Percentiles rank a stretch among this genome's conserved stretches.
phyloP scores from a whole-genome alignment of 768 basidiomycete genomes.

The Leccinellum rugosiceps region DNA sequence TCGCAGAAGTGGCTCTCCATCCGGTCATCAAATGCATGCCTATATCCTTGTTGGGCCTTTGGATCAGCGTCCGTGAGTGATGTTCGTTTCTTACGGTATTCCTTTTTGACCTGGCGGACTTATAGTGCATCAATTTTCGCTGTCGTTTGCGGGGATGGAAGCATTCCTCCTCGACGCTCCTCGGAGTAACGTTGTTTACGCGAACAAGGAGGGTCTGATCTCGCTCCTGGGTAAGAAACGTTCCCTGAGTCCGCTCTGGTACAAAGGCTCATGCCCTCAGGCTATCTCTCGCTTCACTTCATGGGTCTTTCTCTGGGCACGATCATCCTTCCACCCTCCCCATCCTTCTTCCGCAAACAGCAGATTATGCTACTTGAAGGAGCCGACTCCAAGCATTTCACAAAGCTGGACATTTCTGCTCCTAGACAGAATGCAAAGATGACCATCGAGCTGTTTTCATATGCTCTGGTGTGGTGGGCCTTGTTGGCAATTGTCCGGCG shows the following conservation, averaged over 20 bases:
- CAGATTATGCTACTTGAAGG: slow-evolving; percentile 25
- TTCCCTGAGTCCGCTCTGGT: background rate
- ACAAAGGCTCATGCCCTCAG: slow-evolving; percentile 34
- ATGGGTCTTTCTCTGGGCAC: slow-evolving; percentile 83
- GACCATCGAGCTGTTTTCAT: slow-evolving; percentile 72
- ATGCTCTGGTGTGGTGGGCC: slow-evolving; percentile 77
- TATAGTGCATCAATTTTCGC: slow-evolving; percentile 69
- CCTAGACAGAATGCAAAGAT: slow-evolving; percentile 70
- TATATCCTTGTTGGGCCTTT: slow-evolving; percentile 58
- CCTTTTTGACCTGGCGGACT: background rate
- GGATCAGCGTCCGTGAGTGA: slow-evolving; percentile 56
- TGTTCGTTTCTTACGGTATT: background rate
- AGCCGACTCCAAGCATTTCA: background rate
- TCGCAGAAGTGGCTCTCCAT: slow-evolving; percentile 66
- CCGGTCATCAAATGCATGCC: slow-evolving; percentile 59
- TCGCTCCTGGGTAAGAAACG: slow-evolving; percentile 61
- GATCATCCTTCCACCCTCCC: slow-evolving; percentile 73
- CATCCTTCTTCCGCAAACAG: slow-evolving; percentile 64
- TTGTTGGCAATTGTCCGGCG: slow-evolving; percentile 40
- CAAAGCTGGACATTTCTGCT: slow-evolving; percentile 18
- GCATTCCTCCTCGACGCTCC: slow-evolving; percentile 62
- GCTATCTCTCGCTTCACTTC: slow-evolving; percentile 88
- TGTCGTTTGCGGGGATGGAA: slow-evolving; percentile 57
- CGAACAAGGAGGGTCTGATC: slow-evolving; percentile 91
- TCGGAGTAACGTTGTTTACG: slow-evolving; percentile 60